phyloP scores from a whole-genome alignment of 2,329 filamentous ascomycete species.

The Phoma sp. region DNA sequence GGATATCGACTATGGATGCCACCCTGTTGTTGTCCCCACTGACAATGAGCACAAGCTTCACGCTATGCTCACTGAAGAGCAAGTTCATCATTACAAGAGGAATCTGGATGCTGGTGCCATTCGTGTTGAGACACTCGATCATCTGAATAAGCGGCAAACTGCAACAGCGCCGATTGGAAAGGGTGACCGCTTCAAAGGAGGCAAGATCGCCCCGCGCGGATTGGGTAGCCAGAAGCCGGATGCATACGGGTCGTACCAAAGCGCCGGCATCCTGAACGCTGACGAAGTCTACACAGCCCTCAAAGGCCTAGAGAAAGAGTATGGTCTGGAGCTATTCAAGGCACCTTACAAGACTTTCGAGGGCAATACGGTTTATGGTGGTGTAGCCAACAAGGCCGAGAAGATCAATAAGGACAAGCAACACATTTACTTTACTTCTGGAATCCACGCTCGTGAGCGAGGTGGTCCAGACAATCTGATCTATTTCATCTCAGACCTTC shows the following conservation, averaged over 20 bases:
- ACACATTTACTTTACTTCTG: slow-evolving; percentile 61
- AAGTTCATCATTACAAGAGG: slow-evolving; percentile 31
- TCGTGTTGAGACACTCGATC: slow-evolving; percentile 33
- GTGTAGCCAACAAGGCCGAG: slow-evolving; percentile 56
- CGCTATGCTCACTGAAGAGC: slow-evolving; percentile 36
- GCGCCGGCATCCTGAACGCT: slow-evolving; percentile 55
- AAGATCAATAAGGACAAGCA: slow-evolving; percentile 52
- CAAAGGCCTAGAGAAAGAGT: slow-evolving; percentile 52
- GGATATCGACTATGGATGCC: slow-evolving; percentile 46
- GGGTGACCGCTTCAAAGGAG: slow-evolving; percentile 54
- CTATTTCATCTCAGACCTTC: slow-evolving; percentile 65
- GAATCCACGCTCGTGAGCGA: slow-evolving; percentile 65
- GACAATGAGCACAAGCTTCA: slow-evolving; percentile 42
- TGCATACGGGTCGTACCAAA: slow-evolving; percentile 37
- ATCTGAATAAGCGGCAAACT: slow-evolving; percentile 37
- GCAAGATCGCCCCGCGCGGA: slow-evolving; percentile 52
- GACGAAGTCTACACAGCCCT: slow-evolving; percentile 56
- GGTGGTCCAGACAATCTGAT: slow-evolving; percentile 65
- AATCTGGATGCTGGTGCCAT: slow-evolving; percentile 33
- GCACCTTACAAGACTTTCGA: slow-evolving; percentile 56
- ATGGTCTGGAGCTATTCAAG: slow-evolving; percentile 54
- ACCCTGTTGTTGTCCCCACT: slow-evolving; percentile 37
- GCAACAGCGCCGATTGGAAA: slow-evolving; percentile 43
- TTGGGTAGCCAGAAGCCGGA: slow-evolving; percentile 49
- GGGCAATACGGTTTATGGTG: slow-evolving; percentile 45